Percentiles rank a stretch among this genome's conserved stretches.
phyloP scores from a whole-genome alignment of 495 filamentous ascomycete species.

The Penicillium coprophilum region DNA sequence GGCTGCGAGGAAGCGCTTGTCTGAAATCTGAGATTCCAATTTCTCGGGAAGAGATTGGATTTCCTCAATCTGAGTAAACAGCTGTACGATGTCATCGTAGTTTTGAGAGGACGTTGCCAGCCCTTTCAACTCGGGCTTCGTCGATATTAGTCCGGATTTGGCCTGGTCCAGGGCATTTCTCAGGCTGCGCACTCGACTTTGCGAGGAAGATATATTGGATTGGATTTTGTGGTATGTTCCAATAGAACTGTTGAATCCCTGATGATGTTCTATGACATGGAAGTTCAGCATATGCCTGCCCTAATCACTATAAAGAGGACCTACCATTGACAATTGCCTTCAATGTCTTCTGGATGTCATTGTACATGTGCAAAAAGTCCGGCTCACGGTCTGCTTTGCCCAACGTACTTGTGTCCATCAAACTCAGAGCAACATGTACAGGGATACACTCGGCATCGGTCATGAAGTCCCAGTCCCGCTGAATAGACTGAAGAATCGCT shows the following conservation, averaged over 20 bases:
- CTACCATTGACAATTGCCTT: slow-evolving; percentile 88
- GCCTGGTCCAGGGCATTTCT: slow-evolving; percentile 81
- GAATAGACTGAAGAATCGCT: slow-evolving; percentile 70
- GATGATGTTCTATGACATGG: slow-evolving; percentile 73
- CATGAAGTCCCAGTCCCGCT: slow-evolving; percentile 90
- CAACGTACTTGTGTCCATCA: slow-evolving; percentile 91
- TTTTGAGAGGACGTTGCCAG: slow-evolving; percentile 80
- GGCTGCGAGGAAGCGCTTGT: slow-evolving; percentile 91
- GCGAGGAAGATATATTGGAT: slow-evolving; percentile 83
- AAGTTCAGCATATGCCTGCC: slow-evolving; percentile 8
- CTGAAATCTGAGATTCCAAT: slow-evolving; percentile 88
- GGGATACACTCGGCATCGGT: slow-evolving; percentile 82
- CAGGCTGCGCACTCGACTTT: slow-evolving; percentile 76
- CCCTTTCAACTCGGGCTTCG: slow-evolving; percentile 88
- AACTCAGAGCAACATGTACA: slow-evolving; percentile 85
- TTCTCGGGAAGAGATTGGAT: slow-evolving; percentile 89
- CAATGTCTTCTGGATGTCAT: slow-evolving; percentile 82
- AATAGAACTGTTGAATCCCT: slow-evolving; percentile 98
- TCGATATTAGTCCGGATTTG: slow-evolving; percentile 76
- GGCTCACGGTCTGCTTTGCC: slow-evolving; percentile 84
- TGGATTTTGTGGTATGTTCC: slow-evolving; percentile 99
- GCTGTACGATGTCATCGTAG: slow-evolving; percentile 87
- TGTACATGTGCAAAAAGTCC: slow-evolving; percentile 76
- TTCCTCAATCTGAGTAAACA: slow-evolving; percentile 80
- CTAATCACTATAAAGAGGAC: background rate